Conservation (phyloP, 352 stramenopile genomes). For the Pythium sp. region DNA sequence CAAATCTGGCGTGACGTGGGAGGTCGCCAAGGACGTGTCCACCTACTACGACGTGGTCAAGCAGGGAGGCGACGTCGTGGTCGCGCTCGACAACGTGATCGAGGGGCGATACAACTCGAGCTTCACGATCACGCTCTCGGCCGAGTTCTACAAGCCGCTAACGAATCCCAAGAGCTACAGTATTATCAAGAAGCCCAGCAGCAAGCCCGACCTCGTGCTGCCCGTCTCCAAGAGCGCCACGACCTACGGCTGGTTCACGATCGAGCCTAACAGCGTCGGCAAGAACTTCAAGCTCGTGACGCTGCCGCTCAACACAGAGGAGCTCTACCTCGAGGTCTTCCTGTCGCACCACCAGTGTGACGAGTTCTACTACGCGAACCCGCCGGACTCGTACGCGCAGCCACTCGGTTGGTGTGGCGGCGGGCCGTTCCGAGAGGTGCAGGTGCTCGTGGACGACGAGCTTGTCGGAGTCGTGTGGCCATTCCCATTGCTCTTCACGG, state of each 20-base stretch:
- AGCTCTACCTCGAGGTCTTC: slow-evolving; percentile 68
- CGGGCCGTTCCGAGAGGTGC: slow-evolving; percentile 66
- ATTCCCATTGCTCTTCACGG: slow-evolving; percentile 76
- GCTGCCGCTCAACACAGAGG: slow-evolving; percentile 56
- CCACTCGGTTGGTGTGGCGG: slow-evolving; percentile 30
- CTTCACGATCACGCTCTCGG: slow-evolving; percentile 53
- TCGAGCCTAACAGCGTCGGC: slow-evolving; percentile 42
- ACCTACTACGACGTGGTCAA: slow-evolving; percentile 50
- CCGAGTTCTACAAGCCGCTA: slow-evolving; percentile 54
- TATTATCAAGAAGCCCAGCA: slow-evolving; percentile 10
- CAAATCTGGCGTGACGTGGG: slow-evolving; percentile 42
- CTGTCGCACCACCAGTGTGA: slow-evolving; percentile 74
- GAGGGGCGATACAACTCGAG: slow-evolving; percentile 54
- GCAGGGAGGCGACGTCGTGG: slow-evolving; percentile 46
- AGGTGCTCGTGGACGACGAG: slow-evolving; percentile 61
- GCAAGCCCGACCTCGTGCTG: slow-evolving; percentile 37
- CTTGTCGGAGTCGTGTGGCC: slow-evolving; percentile 68
- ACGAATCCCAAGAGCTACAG: slow-evolving; percentile 19
- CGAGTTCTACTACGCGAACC: slow-evolving; percentile 77
- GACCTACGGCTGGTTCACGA: slow-evolving; percentile 65
- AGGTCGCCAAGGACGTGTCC: slow-evolving; percentile 68
- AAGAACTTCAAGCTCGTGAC: slow-evolving; percentile 40
- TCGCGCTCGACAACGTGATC: slow-evolving; percentile 69
- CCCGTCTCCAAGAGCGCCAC: slow-evolving; percentile 41
- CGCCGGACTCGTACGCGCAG: slow-evolving; percentile 33